Evolutionary conservation across 2,329 filamentous ascomycete genomes (phyloP), one percentile per base, ranked within the genome.

Genomic region (Calycina herbarum): DNA sequence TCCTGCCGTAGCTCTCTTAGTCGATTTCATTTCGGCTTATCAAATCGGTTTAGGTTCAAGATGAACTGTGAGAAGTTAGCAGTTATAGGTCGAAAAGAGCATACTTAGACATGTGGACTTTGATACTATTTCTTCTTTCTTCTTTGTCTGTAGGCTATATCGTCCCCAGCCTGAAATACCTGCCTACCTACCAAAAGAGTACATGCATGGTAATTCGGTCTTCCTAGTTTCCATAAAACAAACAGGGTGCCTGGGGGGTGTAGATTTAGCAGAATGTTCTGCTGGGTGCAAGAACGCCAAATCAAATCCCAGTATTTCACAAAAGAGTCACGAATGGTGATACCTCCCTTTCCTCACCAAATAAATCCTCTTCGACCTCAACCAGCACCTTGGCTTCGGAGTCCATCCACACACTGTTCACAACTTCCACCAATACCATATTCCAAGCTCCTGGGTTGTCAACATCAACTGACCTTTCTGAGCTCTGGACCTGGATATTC

Each of bases 331-430:
- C n/a, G 20, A 20, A 51, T 51, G 45, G 45, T 51, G n/a, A 51
- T 51, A 51, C 45, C 45, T 51, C 45, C 45, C 45, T 51, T 51
- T 51, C n/a, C 45, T 51, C 45, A 24, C 45, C 45, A 24, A 51
- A 51, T 24, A 51, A 24, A 24, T 51, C n/a, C 20, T 51, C 45
- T 13, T 51, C n/a, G 7, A 51, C n/a, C n/a, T 51, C 45, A 51
- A 51, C 45, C 45, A 51, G 1, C 6, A 24, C 45, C 45, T 51
- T 24, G n/a, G 45, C 45, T 24, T 51, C 45, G 1, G 7, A 20
- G 20, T 24, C 20, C 45, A 51, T 51, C 45, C 20, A 7, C n/a
- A 13, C 45, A 24, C 45, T 51, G 6, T 51, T 15, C 45, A 24
- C 45, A 51, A 51, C 20, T 24, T 51, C 45, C n/a, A 27, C 20